Conservation (phyloP, 139 green algal genomes). For the Gonium pectorale region DNA sequence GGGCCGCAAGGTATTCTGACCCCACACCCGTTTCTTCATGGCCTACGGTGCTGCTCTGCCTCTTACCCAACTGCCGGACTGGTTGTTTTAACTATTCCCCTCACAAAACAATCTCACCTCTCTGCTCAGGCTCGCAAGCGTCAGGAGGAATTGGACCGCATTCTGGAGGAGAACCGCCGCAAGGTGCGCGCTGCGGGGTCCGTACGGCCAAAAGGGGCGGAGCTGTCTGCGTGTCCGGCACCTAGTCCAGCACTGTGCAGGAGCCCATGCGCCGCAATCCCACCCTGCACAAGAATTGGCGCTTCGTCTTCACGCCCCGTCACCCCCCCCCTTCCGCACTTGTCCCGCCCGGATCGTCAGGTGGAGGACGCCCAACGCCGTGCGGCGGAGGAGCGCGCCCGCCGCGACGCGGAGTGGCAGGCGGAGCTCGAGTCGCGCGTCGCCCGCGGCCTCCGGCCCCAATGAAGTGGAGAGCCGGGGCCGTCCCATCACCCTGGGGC, state of each 20-base stretch:
- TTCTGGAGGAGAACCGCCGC: conserved; percentile 57
- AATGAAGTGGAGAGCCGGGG: too few species aligned
- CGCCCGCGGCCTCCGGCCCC: neutral
- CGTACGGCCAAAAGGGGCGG: neutral
- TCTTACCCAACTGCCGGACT: too few species aligned
- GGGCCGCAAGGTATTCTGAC: too few species aligned
- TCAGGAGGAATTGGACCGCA: conserved; percentile 60
- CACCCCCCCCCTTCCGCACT: neutral
- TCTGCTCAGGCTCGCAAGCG: conserved; percentile 36
- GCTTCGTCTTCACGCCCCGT: neutral
- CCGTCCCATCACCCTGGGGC: too few species aligned
- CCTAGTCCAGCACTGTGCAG: neutral
- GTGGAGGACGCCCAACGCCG: conserved; percentile 44
- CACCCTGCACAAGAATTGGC: neutral
- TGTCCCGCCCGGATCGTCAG: neutral
- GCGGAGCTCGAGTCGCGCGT: conserved; percentile 34
- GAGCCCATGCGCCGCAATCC: neutral
- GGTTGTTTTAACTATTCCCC: too few species aligned
- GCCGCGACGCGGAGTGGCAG: conserved; percentile 38
- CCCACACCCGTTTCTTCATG: too few species aligned
- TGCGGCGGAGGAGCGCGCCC: conserved; percentile 36
- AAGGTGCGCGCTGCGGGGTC: conserved; percentile 26
- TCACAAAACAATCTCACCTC: too few species aligned
- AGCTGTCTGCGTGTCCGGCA: neutral
- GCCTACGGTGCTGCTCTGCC: too few species aligned